Evolutionary conservation across 2,329 filamentous ascomycete species (phyloP).

Genomic region (Grosmannia serpens): DNA sequence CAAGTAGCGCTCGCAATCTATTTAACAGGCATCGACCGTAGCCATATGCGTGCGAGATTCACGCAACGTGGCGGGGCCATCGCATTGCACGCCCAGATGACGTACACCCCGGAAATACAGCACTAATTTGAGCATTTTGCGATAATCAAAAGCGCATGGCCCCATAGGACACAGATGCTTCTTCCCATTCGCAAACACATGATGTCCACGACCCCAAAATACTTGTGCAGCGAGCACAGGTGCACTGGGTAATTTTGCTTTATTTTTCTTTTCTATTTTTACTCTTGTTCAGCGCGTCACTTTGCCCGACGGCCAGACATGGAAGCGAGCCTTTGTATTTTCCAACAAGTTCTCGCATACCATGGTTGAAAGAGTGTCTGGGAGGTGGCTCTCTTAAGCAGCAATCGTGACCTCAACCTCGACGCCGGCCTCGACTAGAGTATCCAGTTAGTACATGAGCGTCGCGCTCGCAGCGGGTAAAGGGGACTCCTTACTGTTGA

Average conservation of each 20-base stretch:
- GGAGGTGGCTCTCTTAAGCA: conserved; percentile 29
- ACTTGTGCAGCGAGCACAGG: background rate
- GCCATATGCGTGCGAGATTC: background rate
- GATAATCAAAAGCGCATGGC: no score
- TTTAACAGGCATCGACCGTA: background rate
- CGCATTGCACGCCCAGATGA: background rate
- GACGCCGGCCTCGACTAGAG: conserved; percentile 67
- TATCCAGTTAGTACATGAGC: background rate
- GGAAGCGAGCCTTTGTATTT: background rate
- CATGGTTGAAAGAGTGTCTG: background rate
- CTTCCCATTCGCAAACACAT: no score
- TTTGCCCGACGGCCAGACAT: background rate
- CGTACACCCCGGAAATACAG: background rate
- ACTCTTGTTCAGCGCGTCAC: background rate
- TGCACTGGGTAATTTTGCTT: background rate
- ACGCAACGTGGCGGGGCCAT: background rate
- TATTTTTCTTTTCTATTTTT: background rate
- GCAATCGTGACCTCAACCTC: conserved; percentile 91
- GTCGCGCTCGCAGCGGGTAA: background rate
- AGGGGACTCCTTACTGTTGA: conserved; percentile 47
- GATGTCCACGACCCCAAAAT: no score
- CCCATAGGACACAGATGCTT: no score
- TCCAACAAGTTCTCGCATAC: background rate
- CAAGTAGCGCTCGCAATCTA: no score
- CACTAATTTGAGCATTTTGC: no score